These are phyloP conservation scores for Metschnikowia matae DNA, from an alignment of 805 yeast genomes.

Conservation along the genomic window DNA sequence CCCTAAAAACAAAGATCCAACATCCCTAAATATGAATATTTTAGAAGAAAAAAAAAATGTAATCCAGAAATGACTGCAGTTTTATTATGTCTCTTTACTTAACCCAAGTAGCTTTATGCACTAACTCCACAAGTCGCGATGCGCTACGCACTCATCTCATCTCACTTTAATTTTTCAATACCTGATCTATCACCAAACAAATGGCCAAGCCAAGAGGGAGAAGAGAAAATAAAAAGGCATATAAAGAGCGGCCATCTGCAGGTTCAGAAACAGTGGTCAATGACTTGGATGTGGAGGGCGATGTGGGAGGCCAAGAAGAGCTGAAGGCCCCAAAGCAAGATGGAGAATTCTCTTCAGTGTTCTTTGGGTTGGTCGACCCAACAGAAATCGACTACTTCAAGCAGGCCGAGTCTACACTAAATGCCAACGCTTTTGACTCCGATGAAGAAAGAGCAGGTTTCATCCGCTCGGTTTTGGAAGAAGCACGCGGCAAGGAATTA, in stretches of 20 bases:
- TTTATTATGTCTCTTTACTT: neutral
- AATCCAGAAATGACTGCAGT: too few species aligned
- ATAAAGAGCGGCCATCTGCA: constrained; percentile 19
- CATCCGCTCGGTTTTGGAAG: constrained; percentile 75
- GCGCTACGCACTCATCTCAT: constrained; percentile 9
- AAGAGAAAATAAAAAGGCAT: constrained; percentile 33
- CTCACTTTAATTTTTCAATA: constrained; percentile 3
- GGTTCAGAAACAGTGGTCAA: constrained; percentile 3
- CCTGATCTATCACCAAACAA: neutral
- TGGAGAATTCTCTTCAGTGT: constrained; percentile 36
- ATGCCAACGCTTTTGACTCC: constrained; percentile 70
- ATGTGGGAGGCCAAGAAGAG: constrained; percentile 7
- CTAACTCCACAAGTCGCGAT: neutral
- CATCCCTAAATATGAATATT: too few species aligned
- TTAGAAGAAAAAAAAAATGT: too few species aligned
- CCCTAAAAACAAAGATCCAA: too few species aligned
- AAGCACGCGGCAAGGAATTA: constrained; percentile 82
- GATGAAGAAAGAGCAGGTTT: constrained; percentile 73
- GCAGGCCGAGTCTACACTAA: constrained; percentile 83
- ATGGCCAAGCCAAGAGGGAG: constrained; percentile 39
- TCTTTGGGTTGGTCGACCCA: constrained; percentile 83
- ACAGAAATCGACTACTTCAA: constrained; percentile 87
- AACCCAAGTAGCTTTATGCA: neutral
- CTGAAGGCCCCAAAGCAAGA: constrained; percentile 10
- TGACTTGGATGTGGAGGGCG: neutral